A percentile compares a stretch with the other conserved stretches of the same genome.
Evolutionary conservation across 139 green algal species (phyloP).

Genomic region (Asterochloris erici): DNA sequence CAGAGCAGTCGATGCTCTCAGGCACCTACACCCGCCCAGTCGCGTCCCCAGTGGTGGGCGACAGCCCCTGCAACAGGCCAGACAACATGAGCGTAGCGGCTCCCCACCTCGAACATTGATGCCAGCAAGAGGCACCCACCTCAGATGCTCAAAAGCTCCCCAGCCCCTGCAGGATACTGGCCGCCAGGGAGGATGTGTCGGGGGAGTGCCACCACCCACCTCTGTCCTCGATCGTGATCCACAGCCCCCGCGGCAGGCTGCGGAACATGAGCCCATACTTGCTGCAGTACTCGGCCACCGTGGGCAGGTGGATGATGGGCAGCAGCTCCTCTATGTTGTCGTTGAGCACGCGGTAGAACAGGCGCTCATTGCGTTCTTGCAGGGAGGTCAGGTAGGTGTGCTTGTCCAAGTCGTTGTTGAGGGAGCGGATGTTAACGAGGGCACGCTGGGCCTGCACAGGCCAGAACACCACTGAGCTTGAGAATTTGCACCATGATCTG

Average conservation of each 20-base stretch:
- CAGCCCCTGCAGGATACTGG: too few relatives aligned
- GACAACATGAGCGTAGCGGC: too few relatives aligned
- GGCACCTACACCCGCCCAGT: too few relatives aligned
- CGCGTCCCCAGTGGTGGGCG: too few relatives aligned
- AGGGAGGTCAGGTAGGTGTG: conserved; percentile 73
- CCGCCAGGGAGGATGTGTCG: too few relatives aligned
- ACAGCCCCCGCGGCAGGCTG: conserved; percentile 71
- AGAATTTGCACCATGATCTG: too few relatives aligned
- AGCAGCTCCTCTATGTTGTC: conserved; percentile 85
- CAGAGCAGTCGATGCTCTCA: too few relatives aligned
- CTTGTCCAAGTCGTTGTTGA: conserved; percentile 63
- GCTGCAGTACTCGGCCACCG: conserved; percentile 65
- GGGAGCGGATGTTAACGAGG: conserved; percentile 78
- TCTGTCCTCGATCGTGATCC: conserved; percentile 78
- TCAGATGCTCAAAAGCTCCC: too few relatives aligned
- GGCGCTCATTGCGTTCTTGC: conserved; percentile 83
- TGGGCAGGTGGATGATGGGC: conserved; percentile 68
- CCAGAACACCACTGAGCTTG: too few relatives aligned
- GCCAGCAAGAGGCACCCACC: too few relatives aligned
- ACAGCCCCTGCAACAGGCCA: too few relatives aligned
- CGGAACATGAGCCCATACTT: conserved; percentile 64
- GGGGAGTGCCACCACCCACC: conserved; percentile 7
- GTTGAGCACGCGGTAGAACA: conserved; percentile 84
- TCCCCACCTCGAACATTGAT: too few relatives aligned
- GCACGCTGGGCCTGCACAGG: conserved; percentile 51